These are phyloP conservation scores for Diplodia sapinea DNA, from an alignment of 2,329 filamentous ascomycete genomes.

Conservation along the genomic window DNA sequence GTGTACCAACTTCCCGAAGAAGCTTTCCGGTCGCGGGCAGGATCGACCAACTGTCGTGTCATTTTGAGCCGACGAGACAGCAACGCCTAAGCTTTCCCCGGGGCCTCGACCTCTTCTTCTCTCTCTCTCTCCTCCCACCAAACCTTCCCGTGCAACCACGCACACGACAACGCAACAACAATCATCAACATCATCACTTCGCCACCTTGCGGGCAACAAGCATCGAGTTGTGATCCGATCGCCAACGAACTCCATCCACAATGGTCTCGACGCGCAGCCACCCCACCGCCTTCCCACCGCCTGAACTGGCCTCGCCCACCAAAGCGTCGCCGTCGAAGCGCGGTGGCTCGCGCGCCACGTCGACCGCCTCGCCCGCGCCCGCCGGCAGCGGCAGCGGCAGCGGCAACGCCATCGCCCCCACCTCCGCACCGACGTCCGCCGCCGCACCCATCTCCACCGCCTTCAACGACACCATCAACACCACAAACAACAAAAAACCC, in stretches of 20 bases:
- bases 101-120: neutral
- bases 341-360: conserved; percentile 37
- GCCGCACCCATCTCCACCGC: neutral
- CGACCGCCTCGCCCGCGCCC: conserved; percentile 40
- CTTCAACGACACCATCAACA: conserved; percentile 11
- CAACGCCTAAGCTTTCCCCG: conserved; percentile 1
- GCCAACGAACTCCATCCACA: conserved; percentile 1
- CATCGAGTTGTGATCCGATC: neutral
- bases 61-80: conserved; percentile 7
- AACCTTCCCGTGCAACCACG: conserved; percentile 5
- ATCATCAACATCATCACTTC: conserved; percentile 24
- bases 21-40: conserved; percentile 10
- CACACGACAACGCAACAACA: conserved; percentile 1
- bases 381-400: too few species aligned
- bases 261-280: conserved; percentile 52
- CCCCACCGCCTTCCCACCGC: conserved; percentile 45
- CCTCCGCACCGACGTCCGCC: too few species aligned
- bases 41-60: conserved; percentile 1
- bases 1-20: conserved; percentile 11
- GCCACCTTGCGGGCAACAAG: neutral
- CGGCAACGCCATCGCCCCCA: neutral
- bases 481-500: conserved; percentile 35
- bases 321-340: conserved; percentile 41
- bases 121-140: neutral
- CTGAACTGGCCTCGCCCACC: conserved; percentile 43